Base-by-base conservation (phyloP, 192 early-diverging fungal genomes). In the Phlyctochytrium planicorne region DNA sequence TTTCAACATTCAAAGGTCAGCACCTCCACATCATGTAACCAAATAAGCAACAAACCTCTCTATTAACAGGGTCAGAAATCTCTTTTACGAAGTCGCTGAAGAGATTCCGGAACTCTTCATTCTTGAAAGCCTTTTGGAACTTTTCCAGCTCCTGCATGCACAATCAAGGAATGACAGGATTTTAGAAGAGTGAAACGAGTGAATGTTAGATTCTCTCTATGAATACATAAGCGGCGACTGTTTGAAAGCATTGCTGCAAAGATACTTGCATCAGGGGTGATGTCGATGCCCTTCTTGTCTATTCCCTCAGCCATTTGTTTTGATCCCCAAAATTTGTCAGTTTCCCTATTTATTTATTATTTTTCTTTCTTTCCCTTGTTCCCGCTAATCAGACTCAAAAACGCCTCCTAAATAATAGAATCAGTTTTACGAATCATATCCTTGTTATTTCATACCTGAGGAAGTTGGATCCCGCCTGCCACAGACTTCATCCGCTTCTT, bases 401-500 rank as follows among this genome's bases (percentile, higher is more conserved):
- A 47, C 40, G 40, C 40, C 20, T 47, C 40, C 40, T 47, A 47
- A 14, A 47, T 20, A 20, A n/a, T n/a, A n/a, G n/a, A n/a, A n/a
- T n/a, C n/a, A n/a, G n/a, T n/a, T n/a, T n/a, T n/a, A n/a, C n/a
- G n/a, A n/a, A n/a, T n/a, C n/a, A n/a, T n/a, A n/a, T n/a, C n/a
- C n/a, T n/a, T n/a, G n/a, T n/a, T n/a, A n/a, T n/a, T n/a, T 14
- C 40, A 47, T 47, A 47, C 40, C 40, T 47, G 94, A 17, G 92
- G 90, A 65, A 98, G 77, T 75, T 98, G 91, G 25, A 98, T 92
- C 52, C 91, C 93, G 47, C 90, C 89, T 63, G 89, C 68, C 10
- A 74, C 88, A 69, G 83, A 82, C 72, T 93, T 94, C 91, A 96
- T 92, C 52, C 90, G 81, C 82, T 97, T 97, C 83, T 98, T 98